phyloP scores from a whole-genome alignment of 1,284 basidiomycete species.

The Irpex sp. region DNA sequence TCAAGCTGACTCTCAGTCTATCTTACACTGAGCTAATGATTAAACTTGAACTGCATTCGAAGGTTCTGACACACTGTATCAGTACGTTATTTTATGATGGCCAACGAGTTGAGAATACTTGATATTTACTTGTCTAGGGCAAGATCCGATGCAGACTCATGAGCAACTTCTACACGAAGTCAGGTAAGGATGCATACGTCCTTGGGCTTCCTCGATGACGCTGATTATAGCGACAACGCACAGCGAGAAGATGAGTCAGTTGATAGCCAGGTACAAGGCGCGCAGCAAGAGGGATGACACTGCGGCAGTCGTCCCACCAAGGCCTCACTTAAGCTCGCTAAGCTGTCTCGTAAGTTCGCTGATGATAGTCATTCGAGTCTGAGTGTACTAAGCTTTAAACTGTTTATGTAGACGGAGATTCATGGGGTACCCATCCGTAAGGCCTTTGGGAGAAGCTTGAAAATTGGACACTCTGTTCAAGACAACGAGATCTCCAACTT shows the following conservation, averaged over 20 bases:
- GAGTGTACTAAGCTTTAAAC: not conserved
- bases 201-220: not conserved
- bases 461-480: too few species aligned
- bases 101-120: not conserved
- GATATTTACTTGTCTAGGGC: not conserved
- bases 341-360: conserved; percentile 2
- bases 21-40: not conserved
- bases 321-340: conserved; percentile 7
- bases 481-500: too few species aligned
- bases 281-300: not conserved
- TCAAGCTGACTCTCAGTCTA: not conserved
- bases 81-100: not conserved
- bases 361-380: not conserved
- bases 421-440: not conserved
- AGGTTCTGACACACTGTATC: too few species aligned
- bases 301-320: not conserved
- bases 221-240: not conserved
- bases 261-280: not conserved
- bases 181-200: conserved; percentile 11
- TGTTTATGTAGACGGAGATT: not conserved
- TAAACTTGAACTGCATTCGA: not conserved
- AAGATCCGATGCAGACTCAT: conserved; percentile 17
- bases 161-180: conserved; percentile 15
- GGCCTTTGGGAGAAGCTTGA: not conserved
- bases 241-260: not conserved